Evolutionary conservation across 2,329 filamentous ascomycete species (phyloP), one percentile per base, ranked within the genome.

Genomic region (Geosmithia putterillii): DNA sequence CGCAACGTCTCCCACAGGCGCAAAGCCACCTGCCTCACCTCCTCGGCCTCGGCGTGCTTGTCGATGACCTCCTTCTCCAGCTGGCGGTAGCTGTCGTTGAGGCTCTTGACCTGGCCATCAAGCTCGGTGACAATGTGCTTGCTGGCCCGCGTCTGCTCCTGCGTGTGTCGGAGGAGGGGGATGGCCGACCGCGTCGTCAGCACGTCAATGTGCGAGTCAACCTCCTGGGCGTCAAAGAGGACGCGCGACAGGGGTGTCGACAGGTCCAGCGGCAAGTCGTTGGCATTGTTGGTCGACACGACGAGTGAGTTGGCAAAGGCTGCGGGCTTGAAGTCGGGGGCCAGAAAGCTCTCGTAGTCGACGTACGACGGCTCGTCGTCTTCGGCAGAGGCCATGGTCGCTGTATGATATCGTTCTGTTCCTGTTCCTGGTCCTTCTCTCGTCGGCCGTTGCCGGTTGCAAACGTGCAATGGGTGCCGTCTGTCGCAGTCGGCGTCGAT

Each of bases 161-260:
- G 73, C 3, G 89, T 94, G 61, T 95, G 75, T 23, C 79, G 69
- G 18, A 98, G 74, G 22, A 98, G 71, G 0, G 88, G 85, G 0
- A 90, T 67, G 3, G 92, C 88, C 22, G 82, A 85, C 49, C 84
- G 81, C 2, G 88, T 92, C 6, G 90, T 94, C 36, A 96, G 74
- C 3, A 78, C 76, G 60, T 98, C 87, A 49, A 98, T 95, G 58
- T 94, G 88, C 0, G 89, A 94, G 64, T 96, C 90, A 51, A 98
- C 83, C 63, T 96, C 92, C 59, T 96, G 92, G 3, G 92, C 82
- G 63, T 98, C 92, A 64, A 98, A 98, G 7, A 96, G 79, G 5
- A 95, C 89, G 44, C 87, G 80, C 5, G 89, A 95, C 40, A 98
- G 74, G 3, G 92, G 90, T 15, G 92, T 96, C 6, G 88, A 90